Evolutionary conservation across 768 basidiomycete species (phyloP).

Genomic region (Rhizopogon salebrosus): DNA sequence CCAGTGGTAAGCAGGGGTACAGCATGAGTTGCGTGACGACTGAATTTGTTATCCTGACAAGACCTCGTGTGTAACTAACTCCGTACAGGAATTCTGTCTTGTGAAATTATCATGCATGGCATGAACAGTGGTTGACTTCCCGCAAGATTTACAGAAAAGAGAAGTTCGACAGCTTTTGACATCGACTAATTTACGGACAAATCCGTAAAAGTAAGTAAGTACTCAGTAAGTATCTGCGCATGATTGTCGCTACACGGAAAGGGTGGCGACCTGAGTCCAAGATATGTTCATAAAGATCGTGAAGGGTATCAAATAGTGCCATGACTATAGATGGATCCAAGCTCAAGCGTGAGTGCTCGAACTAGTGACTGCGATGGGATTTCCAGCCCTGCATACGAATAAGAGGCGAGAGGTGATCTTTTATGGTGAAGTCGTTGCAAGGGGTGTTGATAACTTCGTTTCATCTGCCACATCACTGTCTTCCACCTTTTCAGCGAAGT

Average conservation of each 20-base stretch:
- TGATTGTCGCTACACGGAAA: too few species aligned
- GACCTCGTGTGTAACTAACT: too few species aligned
- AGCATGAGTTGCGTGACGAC: too few species aligned
- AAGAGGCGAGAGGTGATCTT: not conserved
- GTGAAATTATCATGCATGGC: too few species aligned
- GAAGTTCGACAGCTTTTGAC: too few species aligned
- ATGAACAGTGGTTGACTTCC: too few species aligned
- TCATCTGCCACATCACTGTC: conserved; percentile 7
- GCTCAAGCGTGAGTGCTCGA: not conserved
- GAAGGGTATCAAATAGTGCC: not conserved
- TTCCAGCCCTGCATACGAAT: not conserved
- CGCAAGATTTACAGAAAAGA: too few species aligned
- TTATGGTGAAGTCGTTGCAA: not conserved
- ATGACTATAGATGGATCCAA: not conserved
- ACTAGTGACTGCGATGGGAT: not conserved
- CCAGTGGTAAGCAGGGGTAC: too few species aligned
- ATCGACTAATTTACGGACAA: too few species aligned
- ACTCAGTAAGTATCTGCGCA: not conserved
- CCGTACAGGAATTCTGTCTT: too few species aligned
- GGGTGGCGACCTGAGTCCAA: not conserved
- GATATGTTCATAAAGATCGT: not conserved
- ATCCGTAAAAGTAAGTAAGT: too few species aligned
- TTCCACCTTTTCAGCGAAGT: conserved; percentile 25
- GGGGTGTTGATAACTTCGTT: conserved; percentile 2
- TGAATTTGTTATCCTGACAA: too few species aligned